Evolutionary conservation across 2,329 filamentous ascomycete species (phyloP).

Genomic region (Diplocarpon mali): DNA sequence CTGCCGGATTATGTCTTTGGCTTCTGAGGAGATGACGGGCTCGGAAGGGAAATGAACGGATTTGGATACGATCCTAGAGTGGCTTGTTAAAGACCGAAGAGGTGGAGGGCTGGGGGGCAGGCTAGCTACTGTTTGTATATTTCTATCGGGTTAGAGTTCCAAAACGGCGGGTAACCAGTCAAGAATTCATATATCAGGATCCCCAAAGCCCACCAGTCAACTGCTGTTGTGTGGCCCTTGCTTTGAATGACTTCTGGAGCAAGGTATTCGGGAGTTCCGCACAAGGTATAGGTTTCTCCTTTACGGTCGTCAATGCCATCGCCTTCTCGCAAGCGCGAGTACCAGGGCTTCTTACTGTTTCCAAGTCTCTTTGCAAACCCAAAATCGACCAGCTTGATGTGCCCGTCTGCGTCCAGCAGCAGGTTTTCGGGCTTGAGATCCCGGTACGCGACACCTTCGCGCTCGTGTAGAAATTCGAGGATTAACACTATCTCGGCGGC

Average conservation of each 20-base stretch:
- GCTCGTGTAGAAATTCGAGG: slow-evolving; percentile 69
- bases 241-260: slow-evolving; percentile 78
- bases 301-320: slow-evolving; percentile 11
- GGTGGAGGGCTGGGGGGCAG: background rate
- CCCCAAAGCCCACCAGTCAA: slow-evolving; percentile 82
- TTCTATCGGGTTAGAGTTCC: slow-evolving; percentile 77
- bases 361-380: slow-evolving; percentile 75
- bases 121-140: slow-evolving; percentile 64
- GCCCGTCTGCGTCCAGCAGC: slow-evolving; percentile 63
- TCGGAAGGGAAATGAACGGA: slow-evolving; percentile 61
- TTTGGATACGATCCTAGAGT: slow-evolving; percentile 61
- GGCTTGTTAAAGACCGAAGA: background rate
- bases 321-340: background rate
- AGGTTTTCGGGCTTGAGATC: slow-evolving; percentile 80
- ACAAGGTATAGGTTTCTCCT: slow-evolving; percentile 72
- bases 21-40: slow-evolving; percentile 52
- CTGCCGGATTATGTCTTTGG: slow-evolving; percentile 63
- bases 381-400: slow-evolving; percentile 77
- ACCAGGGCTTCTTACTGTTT: slow-evolving; percentile 33
- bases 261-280: slow-evolving; percentile 75
- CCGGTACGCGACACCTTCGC: slow-evolving; percentile 68
- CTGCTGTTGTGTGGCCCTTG: slow-evolving; percentile 63
- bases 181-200: slow-evolving; percentile 79
- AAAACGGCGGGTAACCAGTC: slow-evolving; percentile 77
- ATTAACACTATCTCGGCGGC: slow-evolving; percentile 75